Base-by-base conservation (phyloP, 1,284 basidiomycete genomes). In the Somion occarium region DNA sequence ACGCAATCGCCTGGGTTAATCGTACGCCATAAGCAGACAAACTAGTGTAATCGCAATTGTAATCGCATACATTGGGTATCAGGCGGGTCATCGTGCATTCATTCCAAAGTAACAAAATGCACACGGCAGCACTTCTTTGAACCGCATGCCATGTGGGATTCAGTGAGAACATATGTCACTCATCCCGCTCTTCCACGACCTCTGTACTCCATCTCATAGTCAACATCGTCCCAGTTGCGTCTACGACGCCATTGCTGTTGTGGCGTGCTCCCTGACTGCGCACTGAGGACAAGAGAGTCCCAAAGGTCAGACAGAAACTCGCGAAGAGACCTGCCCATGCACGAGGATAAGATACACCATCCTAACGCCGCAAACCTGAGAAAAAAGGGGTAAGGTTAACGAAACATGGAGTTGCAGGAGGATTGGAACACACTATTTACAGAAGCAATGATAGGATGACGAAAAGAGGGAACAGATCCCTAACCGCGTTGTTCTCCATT, bases 271-370 rank as follows among this genome's bases (percentile, higher is more conserved):
- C 58, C 57, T 27, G 71, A 71, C 34, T 57, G 64, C 30, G 62
- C 64, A 41, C 67, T 60, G 46, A 65, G 55, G 13, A 64, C 48
- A 23, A 62, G 42, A 43, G 62, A 53, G 41, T 77, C 67, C 79
- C 78, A 82, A 18, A 79, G 57, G 41, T 72, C 71, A 23, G 69
- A 66, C 26, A 79, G 51, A 15, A 68, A 61, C 23, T 66, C 67
- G 39, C 72, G 64, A 38, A 82, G 65, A 2, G 80, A 69, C 7
- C 67, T 68, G 22, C 84, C 83, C 54, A 85, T 61, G 67, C 84
- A 85, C 3, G 82, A 84, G 30, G 82, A 84, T 47, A 85, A 64
- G 51, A 85, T 65, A 60, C 84, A 86, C 80, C 83, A 84, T 37
- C 72, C 72, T 4, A 84, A 60, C 24, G 74, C 69, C 24, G 73